Percentiles rank a stretch among this genome's conserved stretches.
Evolutionary conservation across 768 basidiomycete species (phyloP).

Genomic region (Fomitopsis pulvina): DNA sequence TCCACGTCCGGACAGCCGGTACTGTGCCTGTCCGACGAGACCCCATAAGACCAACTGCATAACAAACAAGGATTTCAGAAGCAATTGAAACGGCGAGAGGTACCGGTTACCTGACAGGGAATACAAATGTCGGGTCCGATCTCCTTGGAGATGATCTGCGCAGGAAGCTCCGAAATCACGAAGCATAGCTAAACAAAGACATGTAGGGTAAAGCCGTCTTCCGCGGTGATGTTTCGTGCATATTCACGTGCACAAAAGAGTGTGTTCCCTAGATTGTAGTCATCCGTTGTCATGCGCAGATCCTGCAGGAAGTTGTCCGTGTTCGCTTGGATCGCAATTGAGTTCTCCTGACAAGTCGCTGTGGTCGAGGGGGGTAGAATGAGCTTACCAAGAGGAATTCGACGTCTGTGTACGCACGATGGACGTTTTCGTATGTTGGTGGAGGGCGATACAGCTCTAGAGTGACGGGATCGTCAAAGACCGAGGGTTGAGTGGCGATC

Average conservation of each 20-base stretch:
- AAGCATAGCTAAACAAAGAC: conserved; percentile 24
- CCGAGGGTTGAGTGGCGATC: conserved; percentile 55
- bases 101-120: conserved; percentile 39
- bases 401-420: no score
- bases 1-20: conserved; percentile 45
- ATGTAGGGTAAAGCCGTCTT: no score
- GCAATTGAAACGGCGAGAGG: not conserved
- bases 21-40: conserved; percentile 48
- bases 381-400: no score
- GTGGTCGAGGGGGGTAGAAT: no score
- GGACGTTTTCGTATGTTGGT: conserved; percentile 49
- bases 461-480: conserved; percentile 51
- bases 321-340: conserved; percentile 71
- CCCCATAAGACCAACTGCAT: conserved; percentile 56
- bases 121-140: conserved; percentile 66
- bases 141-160: conserved; percentile 60
- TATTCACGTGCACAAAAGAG: conserved; percentile 27
- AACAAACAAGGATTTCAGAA: not conserved
- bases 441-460: conserved; percentile 48
- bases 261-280: conserved; percentile 59
- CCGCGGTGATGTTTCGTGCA: not conserved
- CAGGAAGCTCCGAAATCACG: conserved; percentile 52
- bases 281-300: conserved; percentile 54
- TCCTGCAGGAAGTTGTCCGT: conserved; percentile 65
- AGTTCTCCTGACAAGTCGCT: no score